Evolutionary conservation across 495 filamentous ascomycete genomes (phyloP), one percentile per base, ranked within the genome.

Genomic region (Barbatosphaeria neglecta): DNA sequence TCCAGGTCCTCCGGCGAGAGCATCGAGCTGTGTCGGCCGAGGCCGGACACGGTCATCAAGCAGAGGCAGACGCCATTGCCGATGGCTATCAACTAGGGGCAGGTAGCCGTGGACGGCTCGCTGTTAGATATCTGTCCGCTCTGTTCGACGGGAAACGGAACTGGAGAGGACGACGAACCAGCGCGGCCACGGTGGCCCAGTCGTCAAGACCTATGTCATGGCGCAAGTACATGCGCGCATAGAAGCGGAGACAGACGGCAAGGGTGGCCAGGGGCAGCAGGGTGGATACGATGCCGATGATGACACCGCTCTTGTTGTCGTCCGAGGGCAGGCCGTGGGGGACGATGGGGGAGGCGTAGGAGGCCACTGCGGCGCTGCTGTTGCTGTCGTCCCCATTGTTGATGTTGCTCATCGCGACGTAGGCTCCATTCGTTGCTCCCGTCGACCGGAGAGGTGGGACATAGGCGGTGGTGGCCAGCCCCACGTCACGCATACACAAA

Each of bases 21-120:
- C 16, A 49, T 51, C 60, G 60, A 65, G 9, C 42, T 28, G 48
- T 67, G 64, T 2, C 52, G 58, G 24, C 64, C 64, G n/a, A 67
- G 46, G 1, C 64, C 64, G 1, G 4, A 55, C 6, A 22, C 24
- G 15, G 39, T 41, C 39, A 41, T 41, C 1, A 41, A 19, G 22
- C 39, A 41, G 20, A 41, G 23, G 39, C 23, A 24, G 20, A 41
- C 22, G 15, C 39, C 39, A 18, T 41, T 22, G 15, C 15, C 20
- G 10, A 41, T 6, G 20, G 39, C 39, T 9, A 41, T 11, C 17
- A 41, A 11, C 38, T 41, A 19, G 19, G 18, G 7, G n/a, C n/a
- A n/a, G n/a, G n/a, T n/a, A n/a, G n/a, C n/a, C n/a, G n/a, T n/a
- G n/a, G n/a, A n/a, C n/a, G n/a, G n/a, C n/a, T n/a, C n/a, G n/a